A percentile compares a stretch with the other conserved stretches of the same genome.
These are phyloP conservation scores for Talaromyces sp. DNA, from an alignment of 2,329 filamentous ascomycete genomes.

Conservation along the genomic window DNA sequence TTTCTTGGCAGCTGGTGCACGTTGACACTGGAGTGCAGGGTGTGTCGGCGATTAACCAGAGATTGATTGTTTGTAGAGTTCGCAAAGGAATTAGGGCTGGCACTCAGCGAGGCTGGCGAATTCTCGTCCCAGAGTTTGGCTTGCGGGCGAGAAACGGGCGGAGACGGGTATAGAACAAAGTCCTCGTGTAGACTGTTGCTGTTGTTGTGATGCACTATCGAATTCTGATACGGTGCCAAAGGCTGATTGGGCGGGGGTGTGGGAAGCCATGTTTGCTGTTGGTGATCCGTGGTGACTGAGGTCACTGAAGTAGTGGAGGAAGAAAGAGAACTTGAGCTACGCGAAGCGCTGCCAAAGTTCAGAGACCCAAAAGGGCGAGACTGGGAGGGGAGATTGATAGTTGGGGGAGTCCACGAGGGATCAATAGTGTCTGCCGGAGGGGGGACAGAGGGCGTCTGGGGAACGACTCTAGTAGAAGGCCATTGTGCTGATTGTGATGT, in stretches of 20 bases:
- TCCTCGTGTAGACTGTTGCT: slow-evolving; percentile 27
- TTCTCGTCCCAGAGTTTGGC: slow-evolving; percentile 30
- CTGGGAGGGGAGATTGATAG: slow-evolving; percentile 27
- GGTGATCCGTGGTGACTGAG: slow-evolving; percentile 47
- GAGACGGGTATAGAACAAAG: slow-evolving; percentile 41
- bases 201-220: slow-evolving; percentile 19
- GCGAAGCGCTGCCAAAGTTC: slow-evolving; percentile 39
- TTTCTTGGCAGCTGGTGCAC: slow-evolving; percentile 27
- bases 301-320: slow-evolving; percentile 31
- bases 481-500: slow-evolving; percentile 24
- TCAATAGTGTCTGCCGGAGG: slow-evolving; percentile 38
- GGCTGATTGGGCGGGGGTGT: slow-evolving; percentile 39
- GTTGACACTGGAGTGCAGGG: slow-evolving; percentile 30
- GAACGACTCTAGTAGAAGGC: slow-evolving; percentile 27
- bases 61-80: slow-evolving; percentile 19
- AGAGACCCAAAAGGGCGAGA: slow-evolving; percentile 41
- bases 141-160: slow-evolving; percentile 24
- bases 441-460: slow-evolving; percentile 26
- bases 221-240: slow-evolving; percentile 33
- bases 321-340: slow-evolving; percentile 38
- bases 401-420: slow-evolving; percentile 26
- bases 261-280: slow-evolving; percentile 44
- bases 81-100: slow-evolving; percentile 28
- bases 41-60: slow-evolving; percentile 28
- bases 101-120: slow-evolving; percentile 30